Conservation (phyloP, 805 yeast species). For the Cyberlindnera maclurae region DNA sequence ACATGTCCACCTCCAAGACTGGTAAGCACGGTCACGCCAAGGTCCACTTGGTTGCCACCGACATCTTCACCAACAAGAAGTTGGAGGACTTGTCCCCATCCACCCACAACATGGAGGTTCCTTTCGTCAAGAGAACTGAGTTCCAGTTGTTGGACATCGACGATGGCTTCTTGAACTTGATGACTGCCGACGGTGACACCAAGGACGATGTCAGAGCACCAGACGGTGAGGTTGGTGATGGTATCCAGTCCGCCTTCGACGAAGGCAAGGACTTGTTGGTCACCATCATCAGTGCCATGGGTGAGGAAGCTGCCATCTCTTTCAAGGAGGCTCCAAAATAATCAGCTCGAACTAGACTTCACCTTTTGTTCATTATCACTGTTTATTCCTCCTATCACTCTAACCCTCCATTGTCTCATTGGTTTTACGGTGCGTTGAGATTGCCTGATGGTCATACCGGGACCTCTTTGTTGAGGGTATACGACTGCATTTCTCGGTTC, state of each 20-base stretch:
- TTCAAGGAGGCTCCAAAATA: conserved; percentile 95
- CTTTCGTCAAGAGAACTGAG: conserved; percentile 93
- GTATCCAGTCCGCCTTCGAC: conserved; percentile 86
- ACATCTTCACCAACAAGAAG: conserved; percentile 98
- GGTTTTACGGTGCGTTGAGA: too few relatives aligned
- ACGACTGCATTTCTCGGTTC: neutral
- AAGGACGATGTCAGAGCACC: conserved; percentile 98
- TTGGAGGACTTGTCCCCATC: conserved; percentile 99
- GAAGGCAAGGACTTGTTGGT: conserved; percentile 97
- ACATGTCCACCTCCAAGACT: conserved; percentile 99
- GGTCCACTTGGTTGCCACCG: conserved; percentile 98
- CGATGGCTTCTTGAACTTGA: conserved; percentile 94
- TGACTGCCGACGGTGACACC: conserved; percentile 97
- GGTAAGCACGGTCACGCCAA: conserved; percentile 99
- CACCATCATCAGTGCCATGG: conserved; percentile 97
- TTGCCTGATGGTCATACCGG: neutral
- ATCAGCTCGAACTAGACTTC: conserved; percentile 1
- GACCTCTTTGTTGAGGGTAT: neutral
- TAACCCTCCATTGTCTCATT: too few relatives aligned
- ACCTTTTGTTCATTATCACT: neutral
- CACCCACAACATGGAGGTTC: conserved; percentile 99
- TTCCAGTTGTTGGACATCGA: conserved; percentile 96
- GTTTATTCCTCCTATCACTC: too few relatives aligned
- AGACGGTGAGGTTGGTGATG: conserved; percentile 96
- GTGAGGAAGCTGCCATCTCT: conserved; percentile 98